Percentiles rank a stretch among this genome's conserved stretches.
Conservation (phyloP, 306 rosid species). For the Fragaria ananassa region DNA sequence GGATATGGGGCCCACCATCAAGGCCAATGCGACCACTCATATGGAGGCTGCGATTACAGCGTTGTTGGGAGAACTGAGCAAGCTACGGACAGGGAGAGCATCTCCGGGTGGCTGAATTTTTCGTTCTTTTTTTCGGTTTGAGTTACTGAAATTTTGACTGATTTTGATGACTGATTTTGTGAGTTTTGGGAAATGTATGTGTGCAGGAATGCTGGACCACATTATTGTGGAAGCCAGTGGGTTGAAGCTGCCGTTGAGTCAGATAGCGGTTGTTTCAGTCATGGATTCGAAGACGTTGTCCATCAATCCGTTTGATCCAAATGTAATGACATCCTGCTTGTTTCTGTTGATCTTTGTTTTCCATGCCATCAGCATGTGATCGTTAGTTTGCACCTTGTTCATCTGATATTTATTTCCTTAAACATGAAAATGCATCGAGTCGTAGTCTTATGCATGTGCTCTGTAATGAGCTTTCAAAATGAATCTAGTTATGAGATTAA, state of each 20-base stretch:
- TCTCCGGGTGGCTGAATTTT: constrained; percentile 53
- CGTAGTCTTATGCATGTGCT: neutral
- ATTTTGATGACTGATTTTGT: constrained; percentile 1
- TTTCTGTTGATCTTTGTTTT: neutral
- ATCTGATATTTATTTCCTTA: neutral
- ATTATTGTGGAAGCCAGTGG: constrained; percentile 79
- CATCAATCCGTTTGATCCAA: constrained; percentile 76
- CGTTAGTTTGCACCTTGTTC: neutral
- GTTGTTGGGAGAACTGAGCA: constrained; percentile 63
- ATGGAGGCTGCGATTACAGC: constrained; percentile 83
- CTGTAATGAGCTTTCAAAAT: neutral
- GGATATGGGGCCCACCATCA: constrained; percentile 61
- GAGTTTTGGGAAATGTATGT: constrained; percentile 1
- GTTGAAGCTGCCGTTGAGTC: constrained; percentile 75
- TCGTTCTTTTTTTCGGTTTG: neutral
- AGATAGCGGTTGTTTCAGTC: constrained; percentile 83
- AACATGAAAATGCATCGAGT: neutral
- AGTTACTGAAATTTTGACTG: neutral
- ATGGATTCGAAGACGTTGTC: constrained; percentile 79
- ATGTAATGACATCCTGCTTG: constrained; percentile 39
- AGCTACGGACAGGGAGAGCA: constrained; percentile 90
- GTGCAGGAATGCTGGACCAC: constrained; percentile 94
- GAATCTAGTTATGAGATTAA: neutral
- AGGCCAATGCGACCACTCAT: constrained; percentile 63
- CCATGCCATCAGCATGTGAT: neutral